Conservation (phyloP, 208 protist species). For the Acanthamoeba polyphaga region DNA sequence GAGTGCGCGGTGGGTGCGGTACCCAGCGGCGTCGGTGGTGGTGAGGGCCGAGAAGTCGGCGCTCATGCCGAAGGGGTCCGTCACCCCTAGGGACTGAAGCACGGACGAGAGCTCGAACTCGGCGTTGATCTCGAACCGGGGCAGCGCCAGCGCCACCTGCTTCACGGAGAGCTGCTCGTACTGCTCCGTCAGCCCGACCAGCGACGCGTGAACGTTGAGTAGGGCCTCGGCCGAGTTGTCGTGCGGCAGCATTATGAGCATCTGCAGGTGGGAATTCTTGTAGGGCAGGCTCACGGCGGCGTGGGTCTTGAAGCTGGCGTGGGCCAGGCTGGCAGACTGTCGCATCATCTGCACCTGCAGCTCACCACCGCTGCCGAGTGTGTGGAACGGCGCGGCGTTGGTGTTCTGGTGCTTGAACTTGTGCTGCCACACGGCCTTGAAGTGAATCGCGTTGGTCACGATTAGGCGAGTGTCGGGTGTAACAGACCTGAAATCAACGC, state of each 20-base stretch:
- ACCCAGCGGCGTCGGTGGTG: background rate
- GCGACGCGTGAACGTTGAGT: background rate
- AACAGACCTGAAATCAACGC: background rate
- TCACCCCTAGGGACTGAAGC: background rate
- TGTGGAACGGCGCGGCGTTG: background rate
- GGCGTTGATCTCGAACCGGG: background rate
- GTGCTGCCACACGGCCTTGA: conserved; percentile 3
- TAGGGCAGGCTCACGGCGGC: background rate
- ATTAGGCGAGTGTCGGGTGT: background rate
- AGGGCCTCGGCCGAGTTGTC: background rate
- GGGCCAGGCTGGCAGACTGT: background rate
- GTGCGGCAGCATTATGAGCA: conserved; percentile 21
- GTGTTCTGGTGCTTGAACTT: background rate
- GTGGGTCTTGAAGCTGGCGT: background rate
- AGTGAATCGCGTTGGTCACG: conserved; percentile 30
- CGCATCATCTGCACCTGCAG: conserved; percentile 15
- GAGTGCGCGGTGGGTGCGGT: background rate
- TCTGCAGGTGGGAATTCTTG: background rate
- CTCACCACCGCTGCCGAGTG: background rate
- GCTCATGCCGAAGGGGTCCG: background rate
- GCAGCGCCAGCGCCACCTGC: background rate
- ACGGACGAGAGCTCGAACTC: background rate
- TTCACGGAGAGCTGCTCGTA: background rate
- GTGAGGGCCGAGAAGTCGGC: background rate
- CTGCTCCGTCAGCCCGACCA: background rate